Evolutionary conservation across 148 eudicot species (phyloP), one percentile per base, ranked within the genome.

Genomic region (Polygonum aviculare): DNA sequence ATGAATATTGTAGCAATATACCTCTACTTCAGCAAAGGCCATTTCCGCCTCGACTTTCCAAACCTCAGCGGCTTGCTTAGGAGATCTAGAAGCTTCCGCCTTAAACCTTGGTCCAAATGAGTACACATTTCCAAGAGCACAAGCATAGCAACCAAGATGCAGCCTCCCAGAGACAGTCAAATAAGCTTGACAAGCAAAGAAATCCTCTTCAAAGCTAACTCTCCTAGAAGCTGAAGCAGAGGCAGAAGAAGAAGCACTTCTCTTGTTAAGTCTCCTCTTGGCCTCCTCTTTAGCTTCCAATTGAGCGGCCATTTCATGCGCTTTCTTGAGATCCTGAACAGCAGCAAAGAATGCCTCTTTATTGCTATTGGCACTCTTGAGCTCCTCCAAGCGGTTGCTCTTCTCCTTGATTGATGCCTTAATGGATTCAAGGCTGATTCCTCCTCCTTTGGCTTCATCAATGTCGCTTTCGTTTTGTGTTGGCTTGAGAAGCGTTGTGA

Each of bases 31-130:
- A 31, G 98, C 85, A 83, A 96, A 93, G 52, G 97, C 97, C 86
- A 96, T 89, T 87, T 93, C 98, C 49, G 88, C 75, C 75, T 96
- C 99, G 69, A 87, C 81, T 93, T 88, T 93, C 93, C 94, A 96
- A 91, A 87, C 90, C 86, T 96, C 98, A 10, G 99, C 84, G 44
- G 90, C 78, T 48, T 81, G 80, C 52, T 86, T 88, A 63, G 83
- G 86, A 35, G 97, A 87, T 16, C 90, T 88, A 19, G 80, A 63
- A 75, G 77, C 84, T 7, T 84, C 82, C 14, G 93, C 97, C 72
- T 45, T 84, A 79, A 93, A 96, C 79, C 98, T 83, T 0, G 99
- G 99, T 49, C 99, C 99, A 70, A 88, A 93, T 1, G 98, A 79
- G 84, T 91, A 96, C 6, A 96, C 99, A 84, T 93, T 89, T 39